Evolutionary conservation across 2,329 filamentous ascomycete species (phyloP), one percentile per base, ranked within the genome.

Genomic region (Phaeosphaeriaceae sp.): DNA sequence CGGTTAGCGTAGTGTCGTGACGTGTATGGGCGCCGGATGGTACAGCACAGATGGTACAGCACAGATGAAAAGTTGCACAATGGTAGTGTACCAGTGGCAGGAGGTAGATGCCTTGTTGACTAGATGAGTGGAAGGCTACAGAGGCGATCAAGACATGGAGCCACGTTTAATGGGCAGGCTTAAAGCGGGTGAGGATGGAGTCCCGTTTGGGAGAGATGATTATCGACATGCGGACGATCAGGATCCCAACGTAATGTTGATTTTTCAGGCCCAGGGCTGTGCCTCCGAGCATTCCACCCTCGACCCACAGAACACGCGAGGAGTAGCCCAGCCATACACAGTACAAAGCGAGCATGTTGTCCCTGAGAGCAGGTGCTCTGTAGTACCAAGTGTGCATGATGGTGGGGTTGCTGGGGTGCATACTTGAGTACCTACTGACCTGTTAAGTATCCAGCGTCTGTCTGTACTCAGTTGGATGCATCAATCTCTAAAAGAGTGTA

Each of bases 191-290:
- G 23, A 40, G 12, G 35, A 18, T 23, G 13, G 16, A 33, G 35
- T 12, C 43, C 43, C 40, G 17, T 46, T 41, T 23, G 49, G 50
- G 48, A 44, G 42, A 33, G 32, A 36, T 42, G 40, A 52, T 48
- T 56, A 58, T 58, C 50, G 49, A 56, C 50, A 50, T 54, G 55
- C 55, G 50, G 52, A 44, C 50, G 50, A 56, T 61, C 54, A 50
- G 50, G 44, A 42, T 32, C 32, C 29, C 32, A 34, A 16, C 38
- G 15, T 8, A 23, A 18, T 32, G 30, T 40, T 40, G 35, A 48
- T 28, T 38, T 52, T 36, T 38, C 32, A 40, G 41, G 23, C 23
- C 6, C 23, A 26, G 23, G 23, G 23, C 23, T 26, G 23, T 26
- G 23, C 23, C 23, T 32, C 9, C 13, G 38, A 23, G 32, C 46